Evolutionary conservation across 305 asterid species (phyloP).

Genomic region (Nicotiana rustica): DNA sequence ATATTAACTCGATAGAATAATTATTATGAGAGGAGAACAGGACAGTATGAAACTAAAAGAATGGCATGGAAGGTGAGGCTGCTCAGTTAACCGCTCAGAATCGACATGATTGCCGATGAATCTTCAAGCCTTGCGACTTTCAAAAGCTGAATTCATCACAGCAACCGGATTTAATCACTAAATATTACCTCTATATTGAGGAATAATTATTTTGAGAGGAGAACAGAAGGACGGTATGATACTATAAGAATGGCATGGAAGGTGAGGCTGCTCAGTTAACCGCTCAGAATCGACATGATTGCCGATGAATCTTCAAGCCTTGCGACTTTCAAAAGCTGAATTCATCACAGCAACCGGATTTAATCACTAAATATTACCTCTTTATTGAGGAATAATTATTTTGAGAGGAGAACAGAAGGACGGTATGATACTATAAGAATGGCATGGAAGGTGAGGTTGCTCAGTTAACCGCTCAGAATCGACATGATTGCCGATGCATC

Average conservation of each 20-base stretch:
- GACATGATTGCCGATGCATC: constrained; percentile 40
- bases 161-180: constrained; percentile 38
- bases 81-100: constrained; percentile 54
- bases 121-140: constrained; percentile 42
- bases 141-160: constrained; percentile 40
- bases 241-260: constrained; percentile 4
- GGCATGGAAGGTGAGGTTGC: constrained; percentile 34
- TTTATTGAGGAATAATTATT: background rate
- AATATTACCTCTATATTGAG: background rate
- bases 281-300: constrained; percentile 46
- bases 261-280: constrained; percentile 45
- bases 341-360: constrained; percentile 46
- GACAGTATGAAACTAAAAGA: background rate
- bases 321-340: constrained; percentile 36
- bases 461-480: constrained; percentile 52
- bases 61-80: constrained; percentile 19
- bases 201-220: background rate
- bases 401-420: background rate
- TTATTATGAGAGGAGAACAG: background rate
- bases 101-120: constrained; percentile 39
- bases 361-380: constrained; percentile 3
- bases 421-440: background rate
- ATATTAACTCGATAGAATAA: background rate
- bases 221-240: background rate
- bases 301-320: constrained; percentile 41